A percentile compares a stretch with the other conserved stretches of the same genome.
These are phyloP conservation scores for Annulohypoxylon stygium DNA, from an alignment of 495 filamentous ascomycete species.

Conservation along the genomic window DNA sequence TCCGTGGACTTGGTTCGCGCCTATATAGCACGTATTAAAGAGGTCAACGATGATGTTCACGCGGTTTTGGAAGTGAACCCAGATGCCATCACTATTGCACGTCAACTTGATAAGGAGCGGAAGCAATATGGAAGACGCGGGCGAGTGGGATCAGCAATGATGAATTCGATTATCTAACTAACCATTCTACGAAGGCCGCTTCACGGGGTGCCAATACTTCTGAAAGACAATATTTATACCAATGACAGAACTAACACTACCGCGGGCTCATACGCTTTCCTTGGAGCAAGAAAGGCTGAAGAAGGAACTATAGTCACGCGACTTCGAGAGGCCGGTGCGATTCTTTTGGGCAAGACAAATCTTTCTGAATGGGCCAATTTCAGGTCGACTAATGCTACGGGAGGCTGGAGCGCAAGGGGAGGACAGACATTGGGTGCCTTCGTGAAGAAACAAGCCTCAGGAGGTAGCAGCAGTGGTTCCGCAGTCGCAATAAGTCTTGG, in stretches of 20 bases:
- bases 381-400: slow-evolving; percentile 53
- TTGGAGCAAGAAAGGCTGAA: slow-evolving; percentile 60
- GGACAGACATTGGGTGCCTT: slow-evolving; percentile 62
- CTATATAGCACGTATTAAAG: slow-evolving; percentile 57
- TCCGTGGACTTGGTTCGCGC: slow-evolving; percentile 69
- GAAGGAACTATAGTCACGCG: slow-evolving; percentile 60
- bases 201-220: slow-evolving; percentile 55
- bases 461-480: slow-evolving; percentile 54
- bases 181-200: slow-evolving; percentile 28
- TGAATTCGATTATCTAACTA: background rate
- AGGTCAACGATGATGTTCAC: slow-evolving; percentile 57
- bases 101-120: slow-evolving; percentile 49
- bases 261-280: slow-evolving; percentile 70
- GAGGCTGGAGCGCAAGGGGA: slow-evolving; percentile 61
- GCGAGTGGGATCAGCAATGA: background rate
- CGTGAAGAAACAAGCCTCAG: slow-evolving; percentile 54
- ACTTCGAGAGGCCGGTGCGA: slow-evolving; percentile 59
- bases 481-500: slow-evolving; percentile 54
- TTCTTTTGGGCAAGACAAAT: slow-evolving; percentile 62
- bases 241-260: slow-evolving; percentile 42
- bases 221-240: slow-evolving; percentile 58
- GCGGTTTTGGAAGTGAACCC: slow-evolving; percentile 62
- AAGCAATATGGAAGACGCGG: background rate
- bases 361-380: slow-evolving; percentile 60
- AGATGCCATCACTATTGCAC: slow-evolving; percentile 58